Base-by-base conservation (phyloP, 306 rosid genomes). In the Heteromeles arbutifolia region DNA sequence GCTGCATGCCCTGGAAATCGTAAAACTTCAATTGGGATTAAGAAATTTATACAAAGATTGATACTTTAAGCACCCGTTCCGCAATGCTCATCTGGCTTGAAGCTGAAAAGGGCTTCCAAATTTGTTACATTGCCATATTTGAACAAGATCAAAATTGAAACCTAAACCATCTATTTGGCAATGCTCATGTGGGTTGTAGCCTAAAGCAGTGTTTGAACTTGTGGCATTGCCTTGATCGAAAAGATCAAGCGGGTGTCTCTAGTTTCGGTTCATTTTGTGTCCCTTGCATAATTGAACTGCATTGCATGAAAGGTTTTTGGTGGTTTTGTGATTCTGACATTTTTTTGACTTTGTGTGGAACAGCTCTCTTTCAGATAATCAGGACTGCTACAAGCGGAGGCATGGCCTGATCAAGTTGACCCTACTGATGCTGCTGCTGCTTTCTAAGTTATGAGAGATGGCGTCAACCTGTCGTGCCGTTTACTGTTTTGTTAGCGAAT, bases 331-430 rank as follows among this genome's bases (percentile, higher is more conserved):
- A 87, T 63, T 4, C 37, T 34, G 28, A 74, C 32, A 18, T 4
- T 6, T 64, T 26, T 43, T 31, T 71, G 5, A 56, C 66, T 15
- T 29, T 75, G 57, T 64, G 26, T 81, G 72, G 62, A 41, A 63
- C 97, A 93, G 98, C 98, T 78, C 93, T 93, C 63, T 93, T 93
- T 82, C 98, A 93, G 93, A 90, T 93, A 80, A 93, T 93, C 90
- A 89, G 98, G 89, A 93, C 97, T 74, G 98, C 98, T 76, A 82
- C 97, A 3, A 88, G 90, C 59, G 97, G 98, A 79, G 98, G 97
- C 89, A 82, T 91, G 98, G 98, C 90, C 32, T 93, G 82, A 84
- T 78, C 75, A 75, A 74, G 50, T 64, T 17, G 53, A 48, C 76
- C 43, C 44, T 39, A 1, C 50, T 54, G 53, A 25, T 29, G 75